Evolutionary conservation across 2,329 filamentous ascomycete species (phyloP).

Genomic region (Penicillium decumbens): DNA sequence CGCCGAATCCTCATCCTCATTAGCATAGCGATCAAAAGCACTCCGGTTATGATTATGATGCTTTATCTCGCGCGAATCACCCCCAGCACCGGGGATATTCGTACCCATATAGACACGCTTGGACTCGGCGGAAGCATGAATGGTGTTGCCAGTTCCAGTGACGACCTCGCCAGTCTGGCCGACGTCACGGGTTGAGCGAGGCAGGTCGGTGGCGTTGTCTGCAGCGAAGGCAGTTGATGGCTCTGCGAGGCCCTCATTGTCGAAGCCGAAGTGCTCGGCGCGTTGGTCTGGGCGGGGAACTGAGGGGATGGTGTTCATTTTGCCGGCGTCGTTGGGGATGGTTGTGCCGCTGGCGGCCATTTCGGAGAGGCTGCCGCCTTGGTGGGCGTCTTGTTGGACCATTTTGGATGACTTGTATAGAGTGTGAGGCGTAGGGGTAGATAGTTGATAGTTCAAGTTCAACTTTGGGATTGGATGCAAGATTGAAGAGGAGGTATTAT

Average conservation of each 20-base stretch:
- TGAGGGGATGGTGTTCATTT: conserved; percentile 45
- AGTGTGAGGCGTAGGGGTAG: conserved; percentile 59
- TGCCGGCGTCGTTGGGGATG: conserved; percentile 47
- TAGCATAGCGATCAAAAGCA: conserved; percentile 36
- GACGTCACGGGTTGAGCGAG: conserved; percentile 36
- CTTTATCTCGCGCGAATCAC: conserved; percentile 37
- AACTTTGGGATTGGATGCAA: conserved; percentile 61
- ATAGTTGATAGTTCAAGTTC: conserved; percentile 42
- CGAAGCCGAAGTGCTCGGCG: conserved; percentile 28
- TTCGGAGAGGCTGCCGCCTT: conserved; percentile 38
- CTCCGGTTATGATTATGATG: conserved; percentile 37
- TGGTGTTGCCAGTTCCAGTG: conserved; percentile 39
- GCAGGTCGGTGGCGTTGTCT: conserved; percentile 48
- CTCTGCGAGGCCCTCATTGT: conserved; percentile 36
- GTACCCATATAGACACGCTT: conserved; percentile 29
- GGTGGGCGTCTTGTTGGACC: conserved; percentile 26
- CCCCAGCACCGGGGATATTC: conserved; percentile 37
- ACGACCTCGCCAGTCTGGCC: conserved; percentile 36
- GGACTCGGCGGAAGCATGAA: conserved; percentile 37
- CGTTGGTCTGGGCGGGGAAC: conserved; percentile 47
- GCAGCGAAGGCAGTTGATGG: conserved; percentile 41
- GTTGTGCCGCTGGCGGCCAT: conserved; percentile 38
- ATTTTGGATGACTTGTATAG: conserved; percentile 67
- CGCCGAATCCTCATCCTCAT: conserved; percentile 34
- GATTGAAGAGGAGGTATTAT: background rate